Conservation (phyloP, 2,329 filamentous ascomycete genomes). For the Peltaster fructicola region DNA sequence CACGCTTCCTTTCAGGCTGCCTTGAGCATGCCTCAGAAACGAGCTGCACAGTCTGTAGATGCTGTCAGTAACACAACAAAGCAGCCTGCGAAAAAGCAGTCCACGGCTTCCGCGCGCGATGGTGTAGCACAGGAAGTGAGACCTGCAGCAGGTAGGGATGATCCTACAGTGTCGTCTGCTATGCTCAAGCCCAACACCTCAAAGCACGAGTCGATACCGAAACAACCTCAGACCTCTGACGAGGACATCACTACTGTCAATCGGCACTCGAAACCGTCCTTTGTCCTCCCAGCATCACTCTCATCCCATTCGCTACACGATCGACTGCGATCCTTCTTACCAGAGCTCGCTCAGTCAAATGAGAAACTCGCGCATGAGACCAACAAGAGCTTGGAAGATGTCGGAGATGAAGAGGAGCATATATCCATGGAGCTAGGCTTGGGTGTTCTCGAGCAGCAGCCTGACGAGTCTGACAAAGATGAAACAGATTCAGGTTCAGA, state of each 20-base stretch:
- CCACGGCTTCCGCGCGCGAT: no score
- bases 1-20: no score
- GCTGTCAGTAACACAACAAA: no score
- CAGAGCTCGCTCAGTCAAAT: constrained; percentile 16
- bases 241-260: constrained; percentile 3
- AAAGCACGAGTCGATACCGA: no score
- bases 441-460: constrained; percentile 18
- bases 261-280: constrained; percentile 2
- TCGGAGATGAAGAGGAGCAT: constrained; percentile 16
- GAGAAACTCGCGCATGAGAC: constrained; percentile 10
- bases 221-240: no score
- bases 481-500: constrained; percentile 6
- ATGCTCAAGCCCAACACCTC: no score
- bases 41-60: no score
- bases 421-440: constrained; percentile 21
- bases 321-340: constrained; percentile 15
- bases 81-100: no score
- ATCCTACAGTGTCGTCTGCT: no score
- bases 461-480: constrained; percentile 4
- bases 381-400: constrained; percentile 15
- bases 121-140: no score
- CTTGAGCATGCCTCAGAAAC: no score
- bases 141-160: no score
- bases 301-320: constrained; percentile 7
- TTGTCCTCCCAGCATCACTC: constrained; percentile 1